Percentiles rank a stretch among this genome's conserved stretches.
phyloP scores from a whole-genome alignment of 345 rosid species.

The Garcia nutans region DNA sequence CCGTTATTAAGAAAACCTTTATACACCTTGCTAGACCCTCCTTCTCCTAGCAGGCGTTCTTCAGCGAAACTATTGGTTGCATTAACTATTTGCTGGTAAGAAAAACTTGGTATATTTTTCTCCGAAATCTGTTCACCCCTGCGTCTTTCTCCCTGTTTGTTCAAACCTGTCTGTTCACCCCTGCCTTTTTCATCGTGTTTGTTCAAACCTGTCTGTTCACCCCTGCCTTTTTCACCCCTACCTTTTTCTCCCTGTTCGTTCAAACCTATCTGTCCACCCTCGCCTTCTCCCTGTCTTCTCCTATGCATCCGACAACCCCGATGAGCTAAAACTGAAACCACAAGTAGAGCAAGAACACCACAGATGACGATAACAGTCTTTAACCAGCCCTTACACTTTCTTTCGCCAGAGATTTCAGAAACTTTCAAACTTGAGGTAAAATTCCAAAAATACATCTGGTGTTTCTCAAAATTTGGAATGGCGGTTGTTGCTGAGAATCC shows the following conservation, averaged over 20 bases:
- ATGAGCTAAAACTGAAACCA: not conserved
- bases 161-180: no score
- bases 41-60: no score
- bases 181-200: no score
- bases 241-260: no score
- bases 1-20: constrained; percentile 1
- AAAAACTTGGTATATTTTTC: constrained; percentile 24
- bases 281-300: not conserved
- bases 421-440: constrained; percentile 1
- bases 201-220: no score
- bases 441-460: constrained; percentile 18
- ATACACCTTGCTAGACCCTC: constrained; percentile 30
- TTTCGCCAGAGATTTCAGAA: no score
- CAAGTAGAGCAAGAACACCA: no score
- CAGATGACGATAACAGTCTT: no score
- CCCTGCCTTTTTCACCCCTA: no score
- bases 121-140: constrained; percentile 15
- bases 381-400: no score
- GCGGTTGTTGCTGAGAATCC: constrained; percentile 19
- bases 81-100: constrained; percentile 16
- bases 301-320: not conserved
- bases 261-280: no score
- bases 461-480: not conserved
- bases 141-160: no score
- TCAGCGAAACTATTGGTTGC: constrained; percentile 29